These are phyloP conservation scores for Balamuthia mandrillaris DNA, from an alignment of 208 protist species.

Conservation along the genomic window DNA sequence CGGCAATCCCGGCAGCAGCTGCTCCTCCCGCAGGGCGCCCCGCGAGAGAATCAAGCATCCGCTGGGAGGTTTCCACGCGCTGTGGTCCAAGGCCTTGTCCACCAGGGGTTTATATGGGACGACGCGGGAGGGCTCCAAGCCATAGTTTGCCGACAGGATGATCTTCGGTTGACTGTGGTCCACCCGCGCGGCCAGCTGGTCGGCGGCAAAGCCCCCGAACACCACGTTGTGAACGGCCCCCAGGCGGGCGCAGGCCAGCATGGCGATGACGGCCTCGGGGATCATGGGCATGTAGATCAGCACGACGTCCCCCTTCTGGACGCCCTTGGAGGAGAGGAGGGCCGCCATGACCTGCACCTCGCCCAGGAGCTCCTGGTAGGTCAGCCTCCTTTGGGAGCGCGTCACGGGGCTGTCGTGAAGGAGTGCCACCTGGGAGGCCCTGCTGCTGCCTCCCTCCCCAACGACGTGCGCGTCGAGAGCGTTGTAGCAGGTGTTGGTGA, in stretches of 20 bases:
- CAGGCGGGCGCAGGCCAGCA: constrained; percentile 35
- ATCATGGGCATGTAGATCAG: constrained; percentile 48
- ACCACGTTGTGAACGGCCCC: constrained; percentile 48
- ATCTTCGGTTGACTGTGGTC: constrained; percentile 26
- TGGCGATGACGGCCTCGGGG: constrained; percentile 32
- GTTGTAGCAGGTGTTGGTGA: constrained; percentile 46
- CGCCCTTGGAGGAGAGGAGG: neutral
- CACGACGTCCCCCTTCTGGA: constrained; percentile 24
- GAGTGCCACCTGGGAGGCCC: neutral
- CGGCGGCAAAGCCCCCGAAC: constrained; percentile 45
- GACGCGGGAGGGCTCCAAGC: constrained; percentile 13
- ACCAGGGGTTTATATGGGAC: constrained; percentile 46
- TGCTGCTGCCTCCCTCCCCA: neutral
- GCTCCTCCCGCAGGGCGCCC: too few species aligned
- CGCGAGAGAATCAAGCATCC: too few species aligned
- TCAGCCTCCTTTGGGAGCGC: neutral
- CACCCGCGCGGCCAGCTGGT: constrained; percentile 46
- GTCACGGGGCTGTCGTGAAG: constrained; percentile 9
- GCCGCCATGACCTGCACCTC: neutral
- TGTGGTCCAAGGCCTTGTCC: neutral
- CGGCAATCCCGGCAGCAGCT: too few species aligned
- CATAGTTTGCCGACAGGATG: constrained; percentile 8
- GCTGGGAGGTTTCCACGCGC: neutral
- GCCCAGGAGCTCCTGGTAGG: neutral
- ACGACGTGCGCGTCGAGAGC: constrained; percentile 38